phyloP scores from a whole-genome alignment of 345 rosid species.

The Erucastrum elatum region DNA sequence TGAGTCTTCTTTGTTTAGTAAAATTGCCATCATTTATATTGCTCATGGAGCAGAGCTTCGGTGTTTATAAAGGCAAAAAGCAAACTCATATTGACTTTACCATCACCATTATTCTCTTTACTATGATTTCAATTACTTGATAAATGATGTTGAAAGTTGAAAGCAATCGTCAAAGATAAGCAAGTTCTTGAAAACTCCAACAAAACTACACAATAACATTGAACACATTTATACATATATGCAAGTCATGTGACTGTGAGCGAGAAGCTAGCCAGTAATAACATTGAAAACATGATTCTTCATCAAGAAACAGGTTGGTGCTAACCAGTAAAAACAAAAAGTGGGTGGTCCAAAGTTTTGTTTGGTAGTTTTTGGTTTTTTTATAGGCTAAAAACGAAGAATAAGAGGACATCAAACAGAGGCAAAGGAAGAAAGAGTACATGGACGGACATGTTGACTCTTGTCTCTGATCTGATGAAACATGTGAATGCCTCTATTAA shows the following conservation, averaged over 20 bases:
- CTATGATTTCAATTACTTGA: not conserved
- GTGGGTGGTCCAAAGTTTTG: slow-evolving; percentile 10
- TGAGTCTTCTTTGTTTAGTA: slow-evolving; percentile 7
- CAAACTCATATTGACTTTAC: not conserved
- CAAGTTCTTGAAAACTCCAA: not conserved
- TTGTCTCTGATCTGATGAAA: not conserved
- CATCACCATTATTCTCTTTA: not conserved
- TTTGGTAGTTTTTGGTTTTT: not conserved
- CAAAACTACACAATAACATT: not conserved
- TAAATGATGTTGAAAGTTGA: not conserved
- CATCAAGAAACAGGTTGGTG: slow-evolving; percentile 29
- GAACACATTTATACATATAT: not conserved
- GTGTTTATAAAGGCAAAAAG: not conserved
- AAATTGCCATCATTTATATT: not conserved
- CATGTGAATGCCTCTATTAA: slow-evolving; percentile 25
- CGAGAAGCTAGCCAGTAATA: not conserved
- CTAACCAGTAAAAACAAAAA: slow-evolving; percentile 13
- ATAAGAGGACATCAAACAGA: slow-evolving; percentile 13
- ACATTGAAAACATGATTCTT: slow-evolving; percentile 18
- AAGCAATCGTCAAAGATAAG: not conserved
- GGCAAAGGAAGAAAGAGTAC: not conserved
- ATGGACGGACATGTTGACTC: not conserved
- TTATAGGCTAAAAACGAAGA: not conserved
- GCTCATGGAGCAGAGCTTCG: not conserved
- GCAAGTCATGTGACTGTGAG: not conserved